A percentile compares a stretch with the other conserved stretches of the same genome.
Conservation (phyloP, 208 protist species). For the Acanthamoeba royreba region DNA sequence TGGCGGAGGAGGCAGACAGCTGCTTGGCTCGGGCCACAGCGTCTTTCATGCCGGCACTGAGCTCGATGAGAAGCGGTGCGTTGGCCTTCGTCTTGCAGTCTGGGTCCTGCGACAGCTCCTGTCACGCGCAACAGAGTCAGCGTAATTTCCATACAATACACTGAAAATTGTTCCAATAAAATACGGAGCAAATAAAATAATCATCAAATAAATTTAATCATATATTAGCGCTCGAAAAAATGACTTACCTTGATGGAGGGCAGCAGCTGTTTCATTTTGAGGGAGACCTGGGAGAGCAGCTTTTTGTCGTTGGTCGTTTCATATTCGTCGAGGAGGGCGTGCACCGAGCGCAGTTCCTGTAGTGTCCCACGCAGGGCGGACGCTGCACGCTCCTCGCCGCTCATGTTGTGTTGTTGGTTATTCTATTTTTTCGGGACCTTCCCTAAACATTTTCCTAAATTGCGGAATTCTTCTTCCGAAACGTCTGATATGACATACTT, state of each 20-base stretch:
- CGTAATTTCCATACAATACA: not conserved
- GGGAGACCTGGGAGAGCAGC: not conserved
- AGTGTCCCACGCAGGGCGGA: not conserved
- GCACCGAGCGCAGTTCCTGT: not conserved
- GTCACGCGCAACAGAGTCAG: not conserved
- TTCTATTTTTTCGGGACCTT: too few species aligned
- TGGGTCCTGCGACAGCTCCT: not conserved
- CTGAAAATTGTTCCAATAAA: too few species aligned
- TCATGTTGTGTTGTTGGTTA: too few species aligned
- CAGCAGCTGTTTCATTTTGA: conserved; percentile 23
- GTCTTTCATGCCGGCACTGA: conserved; percentile 17
- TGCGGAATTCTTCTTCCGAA: too few species aligned
- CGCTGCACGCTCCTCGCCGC: not conserved
- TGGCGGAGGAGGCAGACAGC: not conserved
- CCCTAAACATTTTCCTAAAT: too few species aligned
- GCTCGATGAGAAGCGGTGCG: not conserved
- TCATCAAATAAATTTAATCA: not conserved
- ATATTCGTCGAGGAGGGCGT: not conserved
- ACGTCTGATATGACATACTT: too few species aligned
- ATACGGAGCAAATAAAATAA: not conserved
- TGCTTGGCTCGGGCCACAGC: not conserved
- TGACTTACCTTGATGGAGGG: not conserved
- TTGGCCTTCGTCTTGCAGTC: conserved; percentile 3
- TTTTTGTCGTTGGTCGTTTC: not conserved
- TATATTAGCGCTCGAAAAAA: not conserved